phyloP scores from a whole-genome alignment of 345 rosid genomes.

The Eutrema japonicum region DNA sequence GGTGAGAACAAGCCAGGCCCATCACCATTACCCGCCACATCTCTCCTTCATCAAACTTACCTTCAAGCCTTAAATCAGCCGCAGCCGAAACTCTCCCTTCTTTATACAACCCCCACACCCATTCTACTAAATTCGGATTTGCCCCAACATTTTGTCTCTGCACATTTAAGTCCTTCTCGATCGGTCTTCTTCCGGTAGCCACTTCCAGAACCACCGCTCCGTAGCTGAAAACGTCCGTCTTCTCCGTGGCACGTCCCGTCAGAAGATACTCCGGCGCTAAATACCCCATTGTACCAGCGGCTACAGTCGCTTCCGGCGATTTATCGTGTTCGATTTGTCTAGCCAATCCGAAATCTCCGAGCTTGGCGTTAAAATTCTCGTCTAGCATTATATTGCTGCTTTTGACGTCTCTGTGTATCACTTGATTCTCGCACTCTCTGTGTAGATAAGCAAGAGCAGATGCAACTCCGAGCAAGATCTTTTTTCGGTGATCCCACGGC shows the following conservation, averaged over 20 bases:
- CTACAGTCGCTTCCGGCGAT: slow-evolving; percentile 61
- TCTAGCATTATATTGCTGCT: slow-evolving; percentile 65
- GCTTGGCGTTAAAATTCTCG: slow-evolving; percentile 57
- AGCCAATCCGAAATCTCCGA: slow-evolving; percentile 69
- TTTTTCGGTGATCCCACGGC: slow-evolving; percentile 60
- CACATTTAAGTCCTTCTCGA: slow-evolving; percentile 51
- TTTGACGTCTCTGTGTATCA: slow-evolving; percentile 64
- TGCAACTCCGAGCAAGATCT: slow-evolving; percentile 58
- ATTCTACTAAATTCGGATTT: slow-evolving; percentile 56
- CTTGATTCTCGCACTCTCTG: slow-evolving; percentile 65
- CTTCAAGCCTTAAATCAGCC: slow-evolving; percentile 58
- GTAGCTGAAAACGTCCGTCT: slow-evolving; percentile 63
- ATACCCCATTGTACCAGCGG: slow-evolving; percentile 71
- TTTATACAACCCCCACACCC: slow-evolving; percentile 63
- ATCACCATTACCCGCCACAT: slow-evolving; percentile 54
- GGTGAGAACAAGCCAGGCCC: slow-evolving; percentile 63
- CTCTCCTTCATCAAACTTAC: slow-evolving; percentile 51
- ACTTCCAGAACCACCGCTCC: slow-evolving; percentile 69
- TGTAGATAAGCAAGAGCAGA: slow-evolving; percentile 64
- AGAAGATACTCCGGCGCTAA: slow-evolving; percentile 63
- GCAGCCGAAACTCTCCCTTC: slow-evolving; percentile 55
- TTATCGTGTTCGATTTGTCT: slow-evolving; percentile 61
- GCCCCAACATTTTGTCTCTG: slow-evolving; percentile 44
- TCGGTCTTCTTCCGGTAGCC: slow-evolving; percentile 58
- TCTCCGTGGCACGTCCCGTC: slow-evolving; percentile 60